Base-by-base conservation (phyloP, 1,284 basidiomycete genomes). In the Fomitopsis palustris region DNA sequence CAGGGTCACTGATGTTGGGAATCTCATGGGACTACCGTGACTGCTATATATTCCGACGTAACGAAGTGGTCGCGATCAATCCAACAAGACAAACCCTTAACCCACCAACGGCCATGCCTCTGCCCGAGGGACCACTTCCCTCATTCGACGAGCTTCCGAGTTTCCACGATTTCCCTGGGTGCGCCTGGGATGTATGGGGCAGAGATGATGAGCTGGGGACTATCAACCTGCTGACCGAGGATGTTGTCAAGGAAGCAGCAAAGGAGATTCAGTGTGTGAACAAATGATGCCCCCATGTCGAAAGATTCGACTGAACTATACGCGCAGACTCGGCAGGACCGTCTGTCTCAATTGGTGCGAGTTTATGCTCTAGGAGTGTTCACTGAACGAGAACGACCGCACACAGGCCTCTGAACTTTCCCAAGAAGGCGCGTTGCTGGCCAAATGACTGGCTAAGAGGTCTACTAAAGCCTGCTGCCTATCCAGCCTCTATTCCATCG, bases 141-240 rank as follows among this genome's bases (percentile, higher is more conserved):
- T 75, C 76, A 3, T 89, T 82, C 64, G 84, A 88, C 65, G 82
- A 88, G 60, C 74, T 89, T 1, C 85, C 87, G 16, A 65, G 68
- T 31, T 88, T 82, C 72, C 79, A 83, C 61, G 75, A 85, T 53
- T 77, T 82, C 59, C 69, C 75, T 9, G 87, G 86, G 7, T 88
- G 86, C 62, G 88, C 88, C 1, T 91, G 89, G 89, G 77, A 76
- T 1, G 78, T 91, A 3, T 91, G 88, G 87, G 88, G 88, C 21
- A 71, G 77, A 41, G 81, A 85, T 21, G 89, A 91, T 64, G 77
- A 90, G 66, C 75, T 91, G 12, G 88, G 88, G 5, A 90, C 87
- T 2, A 74, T 90, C 55, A 90, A 90, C 70, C 62, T 90, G 45
- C 72, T 91, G 55, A 90, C 88, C 2, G 81, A 84, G n/a, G 79